These are phyloP conservation scores for Aspergillus avenaceus DNA, from an alignment of 495 filamentous ascomycete species.

Conservation along the genomic window DNA sequence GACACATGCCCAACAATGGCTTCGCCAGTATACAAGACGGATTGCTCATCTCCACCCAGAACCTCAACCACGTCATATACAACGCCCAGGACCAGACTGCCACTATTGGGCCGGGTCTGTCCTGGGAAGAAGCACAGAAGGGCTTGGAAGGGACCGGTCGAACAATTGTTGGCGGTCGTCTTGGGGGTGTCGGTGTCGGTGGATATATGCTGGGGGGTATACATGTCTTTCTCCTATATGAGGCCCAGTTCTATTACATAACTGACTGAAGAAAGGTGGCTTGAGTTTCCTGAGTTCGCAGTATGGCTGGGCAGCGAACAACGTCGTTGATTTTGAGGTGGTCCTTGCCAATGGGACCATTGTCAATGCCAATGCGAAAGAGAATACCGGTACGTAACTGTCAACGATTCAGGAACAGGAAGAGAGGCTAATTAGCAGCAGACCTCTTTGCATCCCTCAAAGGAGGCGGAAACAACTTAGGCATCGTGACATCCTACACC, in stretches of 20 bases:
- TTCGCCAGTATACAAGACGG: conserved; percentile 41
- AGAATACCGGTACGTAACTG: conserved; percentile 34
- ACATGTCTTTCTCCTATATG: neutral
- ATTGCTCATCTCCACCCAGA: conserved; percentile 35
- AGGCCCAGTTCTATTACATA: neutral
- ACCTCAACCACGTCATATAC: conserved; percentile 33
- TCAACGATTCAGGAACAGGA: neutral
- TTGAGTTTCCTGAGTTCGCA: conserved; percentile 50
- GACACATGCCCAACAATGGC: conserved; percentile 42
- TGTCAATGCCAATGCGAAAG: conserved; percentile 38
- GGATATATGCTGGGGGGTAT: conserved; percentile 38
- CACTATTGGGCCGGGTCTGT: conserved; percentile 35
- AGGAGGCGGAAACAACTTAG: conserved; percentile 58
- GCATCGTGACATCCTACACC: conserved; percentile 55
- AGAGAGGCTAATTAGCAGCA: conserved; percentile 3
- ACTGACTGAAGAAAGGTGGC: conserved; percentile 20
- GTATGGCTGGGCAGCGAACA: conserved; percentile 55
- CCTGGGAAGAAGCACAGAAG: conserved; percentile 36
- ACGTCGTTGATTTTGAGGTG: conserved; percentile 50
- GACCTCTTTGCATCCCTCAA: conserved; percentile 56
- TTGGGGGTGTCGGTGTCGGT: conserved; percentile 26
- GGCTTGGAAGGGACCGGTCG: conserved; percentile 24
- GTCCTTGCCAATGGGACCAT: conserved; percentile 53
- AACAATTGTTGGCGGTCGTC: conserved; percentile 26
- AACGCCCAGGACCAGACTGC: conserved; percentile 31